Evolutionary conservation across 169 alveolate species (phyloP), one percentile per base, ranked within the genome.

Genomic region (Hepatocystis sp.): DNA sequence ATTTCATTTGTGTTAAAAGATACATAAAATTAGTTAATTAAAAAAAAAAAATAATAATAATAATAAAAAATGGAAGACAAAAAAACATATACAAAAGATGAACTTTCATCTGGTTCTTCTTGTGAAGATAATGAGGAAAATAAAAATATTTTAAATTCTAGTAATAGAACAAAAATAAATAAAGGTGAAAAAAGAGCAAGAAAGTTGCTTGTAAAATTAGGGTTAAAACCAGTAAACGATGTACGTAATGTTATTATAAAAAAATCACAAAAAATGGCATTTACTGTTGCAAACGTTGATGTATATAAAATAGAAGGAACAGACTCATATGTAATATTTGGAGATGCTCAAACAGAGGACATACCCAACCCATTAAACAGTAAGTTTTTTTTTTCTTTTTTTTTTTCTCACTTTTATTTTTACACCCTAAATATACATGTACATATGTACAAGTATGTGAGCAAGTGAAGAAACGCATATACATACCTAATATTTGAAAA

Each of bases 341-440:
- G 99, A 34, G 99, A 96, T 88, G 99, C 99, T 44, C 96, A 96
- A 93, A 92, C 96, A 17, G 98, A 97, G 66, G 99, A 97, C 85
- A 91, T 96, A 66, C 49, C 90, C 84, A 84, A 52, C 85, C 34
- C 96, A 93, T 27, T 55, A 85, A 46, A 68, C 68, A 68, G 85
- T 68, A 68, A 68, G 52, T 4, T 15, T 56, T 28, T 32, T 28
- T 10, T 28, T 28, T 10, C 3, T 28, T 21, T 11, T 23, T 4
- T 2, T 47, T 15, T 4, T 13, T 47, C n/a, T n/a, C n/a, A n/a
- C n/a, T n/a, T n/a, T n/a, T n/a, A n/a, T n/a, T n/a, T n/a, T n/a
- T n/a, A n/a, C n/a, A n/a, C n/a, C n/a, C n/a, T n/a, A n/a, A n/a
- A n/a, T n/a, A n/a, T n/a, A n/a, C n/a, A n/a, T n/a, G n/a, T n/a